Evolutionary conservation across 2,329 filamentous ascomycete genomes (phyloP).

Genomic region (Exophiala bonariae): DNA sequence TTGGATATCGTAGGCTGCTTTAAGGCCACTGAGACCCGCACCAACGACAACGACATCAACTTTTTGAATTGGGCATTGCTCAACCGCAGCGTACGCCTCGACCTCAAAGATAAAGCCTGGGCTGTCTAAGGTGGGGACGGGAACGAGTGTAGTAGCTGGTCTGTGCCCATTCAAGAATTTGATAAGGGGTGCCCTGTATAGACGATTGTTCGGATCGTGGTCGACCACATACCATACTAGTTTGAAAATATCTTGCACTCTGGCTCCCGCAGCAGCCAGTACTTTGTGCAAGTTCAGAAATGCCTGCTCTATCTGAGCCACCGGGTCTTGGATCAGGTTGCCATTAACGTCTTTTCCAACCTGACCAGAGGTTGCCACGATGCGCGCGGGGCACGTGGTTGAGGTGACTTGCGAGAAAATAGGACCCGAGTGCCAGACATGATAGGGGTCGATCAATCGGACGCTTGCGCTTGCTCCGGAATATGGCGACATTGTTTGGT

Average conservation of each 20-base stretch:
- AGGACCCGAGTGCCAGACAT: background rate
- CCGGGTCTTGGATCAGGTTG: constrained; percentile 36
- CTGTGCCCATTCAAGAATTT: constrained; percentile 40
- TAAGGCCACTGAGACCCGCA: constrained; percentile 39
- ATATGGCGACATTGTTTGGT: background rate
- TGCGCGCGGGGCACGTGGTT: background rate
- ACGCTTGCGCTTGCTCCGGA: background rate
- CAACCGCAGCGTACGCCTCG: constrained; percentile 33
- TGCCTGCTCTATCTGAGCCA: constrained; percentile 42
- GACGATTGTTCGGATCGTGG: constrained; percentile 38
- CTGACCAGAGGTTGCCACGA: constrained; percentile 33
- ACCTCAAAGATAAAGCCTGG: constrained; percentile 44
- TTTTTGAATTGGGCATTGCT: constrained; percentile 38
- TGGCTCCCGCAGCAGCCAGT: constrained; percentile 37
- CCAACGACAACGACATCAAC: constrained; percentile 39
- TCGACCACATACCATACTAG: constrained; percentile 45
- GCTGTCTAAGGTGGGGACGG: constrained; percentile 40
- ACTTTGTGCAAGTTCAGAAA: constrained; percentile 39
- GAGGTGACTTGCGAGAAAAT: constrained; percentile 2
- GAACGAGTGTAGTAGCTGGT: constrained; percentile 43
- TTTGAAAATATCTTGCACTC: constrained; percentile 40
- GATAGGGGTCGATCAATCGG: background rate
- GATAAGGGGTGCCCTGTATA: constrained; percentile 38
- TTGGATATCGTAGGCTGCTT: constrained; percentile 33
- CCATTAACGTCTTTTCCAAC: constrained; percentile 34